phyloP scores from a whole-genome alignment of 179 eudicot genomes.

The Beta corolliflora region DNA sequence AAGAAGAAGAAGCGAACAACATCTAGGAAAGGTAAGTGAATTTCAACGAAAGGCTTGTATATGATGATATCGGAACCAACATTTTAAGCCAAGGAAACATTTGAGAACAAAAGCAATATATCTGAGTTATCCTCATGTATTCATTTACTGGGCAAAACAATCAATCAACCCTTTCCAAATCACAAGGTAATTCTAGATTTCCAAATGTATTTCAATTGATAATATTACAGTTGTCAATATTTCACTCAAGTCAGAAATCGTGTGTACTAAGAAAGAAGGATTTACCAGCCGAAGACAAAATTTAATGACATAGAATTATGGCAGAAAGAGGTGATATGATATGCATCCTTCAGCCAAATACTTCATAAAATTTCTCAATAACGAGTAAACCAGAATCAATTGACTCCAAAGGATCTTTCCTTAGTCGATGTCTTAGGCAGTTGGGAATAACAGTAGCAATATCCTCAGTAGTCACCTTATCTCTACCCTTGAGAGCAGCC shows the following conservation, averaged over 20 bases:
- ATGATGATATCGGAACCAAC: neutral
- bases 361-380: constrained; percentile 87
- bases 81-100: neutral
- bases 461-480: constrained; percentile 75
- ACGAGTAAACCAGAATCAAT: constrained; percentile 95
- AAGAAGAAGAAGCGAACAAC: no score
- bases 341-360: constrained; percentile 54
- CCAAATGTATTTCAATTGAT: constrained; percentile 7
- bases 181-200: constrained; percentile 17
- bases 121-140: neutral
- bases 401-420: constrained; percentile 96
- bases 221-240: constrained; percentile 17
- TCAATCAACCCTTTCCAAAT: neutral
- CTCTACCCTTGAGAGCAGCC: constrained; percentile 91
- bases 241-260: constrained; percentile 29
- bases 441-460: constrained; percentile 94
- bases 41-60: neutral
- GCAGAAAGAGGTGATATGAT: constrained; percentile 20
- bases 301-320: constrained; percentile 12
- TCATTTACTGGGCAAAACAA: constrained; percentile 1
- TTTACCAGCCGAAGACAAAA: constrained; percentile 24
- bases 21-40: neutral
- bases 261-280: neutral
- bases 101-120: neutral
- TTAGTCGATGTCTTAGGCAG: constrained; percentile 84